phyloP scores from a whole-genome alignment of 306 rosid genomes.

The Rosa chinensis region DNA sequence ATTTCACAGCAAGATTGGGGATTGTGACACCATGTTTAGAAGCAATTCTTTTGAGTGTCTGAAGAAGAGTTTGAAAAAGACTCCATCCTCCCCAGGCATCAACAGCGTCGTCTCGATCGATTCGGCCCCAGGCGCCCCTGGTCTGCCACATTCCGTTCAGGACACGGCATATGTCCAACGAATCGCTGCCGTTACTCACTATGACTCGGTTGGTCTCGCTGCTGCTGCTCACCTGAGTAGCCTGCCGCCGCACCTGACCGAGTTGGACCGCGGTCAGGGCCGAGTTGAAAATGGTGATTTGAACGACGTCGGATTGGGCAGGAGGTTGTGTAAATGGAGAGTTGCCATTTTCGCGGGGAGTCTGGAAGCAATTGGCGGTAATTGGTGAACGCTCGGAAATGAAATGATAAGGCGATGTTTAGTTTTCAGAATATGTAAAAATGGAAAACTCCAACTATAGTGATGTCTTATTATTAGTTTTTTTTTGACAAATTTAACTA shows the following conservation, averaged over 20 bases:
- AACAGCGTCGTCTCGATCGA: constrained; percentile 76
- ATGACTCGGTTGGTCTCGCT: constrained; percentile 45
- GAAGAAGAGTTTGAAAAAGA: too few relatives aligned
- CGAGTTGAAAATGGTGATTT: constrained; percentile 3
- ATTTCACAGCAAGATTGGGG: too few relatives aligned
- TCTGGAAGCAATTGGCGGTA: not conserved
- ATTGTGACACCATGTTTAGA: too few relatives aligned
- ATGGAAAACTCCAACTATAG: too few relatives aligned
- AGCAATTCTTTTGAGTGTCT: too few relatives aligned
- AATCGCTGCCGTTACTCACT: constrained; percentile 60
- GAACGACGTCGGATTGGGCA: constrained; percentile 13
- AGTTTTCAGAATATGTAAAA: too few relatives aligned
- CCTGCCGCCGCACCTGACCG: constrained; percentile 45
- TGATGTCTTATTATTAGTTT: too few relatives aligned
- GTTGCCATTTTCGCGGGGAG: constrained; percentile 10
- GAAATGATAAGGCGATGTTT: not conserved
- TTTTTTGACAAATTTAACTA: too few relatives aligned
- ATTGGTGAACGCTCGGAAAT: not conserved
- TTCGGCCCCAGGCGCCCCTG: constrained; percentile 85
- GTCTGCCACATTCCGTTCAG: constrained; percentile 94
- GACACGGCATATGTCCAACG: constrained; percentile 65
- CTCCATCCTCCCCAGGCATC: too few relatives aligned
- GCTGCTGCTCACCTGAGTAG: constrained; percentile 19
- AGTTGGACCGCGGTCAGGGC: constrained; percentile 4
- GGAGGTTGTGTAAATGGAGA: constrained; percentile 10